Conservation (phyloP, 768 basidiomycete genomes). For the Hypholoma sublateritium region DNA sequence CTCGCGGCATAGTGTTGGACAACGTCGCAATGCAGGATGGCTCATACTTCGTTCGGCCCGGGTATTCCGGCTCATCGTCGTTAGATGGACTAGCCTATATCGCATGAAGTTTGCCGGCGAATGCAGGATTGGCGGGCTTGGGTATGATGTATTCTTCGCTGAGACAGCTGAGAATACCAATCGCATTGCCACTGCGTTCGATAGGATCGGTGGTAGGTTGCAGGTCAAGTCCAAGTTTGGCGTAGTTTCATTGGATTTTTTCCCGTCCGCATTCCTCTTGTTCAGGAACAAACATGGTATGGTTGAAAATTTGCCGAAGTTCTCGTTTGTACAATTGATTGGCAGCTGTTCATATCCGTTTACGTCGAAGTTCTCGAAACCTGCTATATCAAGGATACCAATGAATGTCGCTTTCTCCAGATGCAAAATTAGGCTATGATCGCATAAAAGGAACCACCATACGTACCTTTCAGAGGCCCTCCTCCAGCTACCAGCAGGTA, state of each 20-base stretch:
- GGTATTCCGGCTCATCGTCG: conserved; percentile 61
- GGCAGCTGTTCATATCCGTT: conserved; percentile 97
- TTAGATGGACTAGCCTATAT: conserved; percentile 64
- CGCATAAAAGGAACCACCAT: neutral
- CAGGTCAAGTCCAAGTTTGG: conserved; percentile 95
- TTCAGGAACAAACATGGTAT: conserved; percentile 99
- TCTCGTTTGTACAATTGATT: conserved; percentile 99
- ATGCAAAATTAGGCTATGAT: conserved; percentile 3
- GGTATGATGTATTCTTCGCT: conserved; percentile 99
- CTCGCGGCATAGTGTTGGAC: conserved; percentile 95
- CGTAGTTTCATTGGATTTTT: conserved; percentile 97
- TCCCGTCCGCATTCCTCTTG: conserved; percentile 98
- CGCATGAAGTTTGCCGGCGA: conserved; percentile 86
- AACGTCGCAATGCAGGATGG: conserved; percentile 90
- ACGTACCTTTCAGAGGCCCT: conserved; percentile 64
- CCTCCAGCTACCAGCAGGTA: conserved; percentile 90
- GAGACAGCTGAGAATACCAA: conserved; percentile 89
- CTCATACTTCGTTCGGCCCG: conserved; percentile 81
- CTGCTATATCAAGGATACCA: conserved; percentile 98
- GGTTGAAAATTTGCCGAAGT: conserved; percentile 98
- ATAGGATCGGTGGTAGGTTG: conserved; percentile 99
- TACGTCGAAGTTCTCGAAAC: conserved; percentile 94
- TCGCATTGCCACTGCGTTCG: conserved; percentile 74
- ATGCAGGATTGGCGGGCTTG: conserved; percentile 93
- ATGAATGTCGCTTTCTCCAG: conserved; percentile 91